Evolutionary conservation across 495 filamentous ascomycete genomes (phyloP).

Genomic region (Hypoxylon lenormandii): DNA sequence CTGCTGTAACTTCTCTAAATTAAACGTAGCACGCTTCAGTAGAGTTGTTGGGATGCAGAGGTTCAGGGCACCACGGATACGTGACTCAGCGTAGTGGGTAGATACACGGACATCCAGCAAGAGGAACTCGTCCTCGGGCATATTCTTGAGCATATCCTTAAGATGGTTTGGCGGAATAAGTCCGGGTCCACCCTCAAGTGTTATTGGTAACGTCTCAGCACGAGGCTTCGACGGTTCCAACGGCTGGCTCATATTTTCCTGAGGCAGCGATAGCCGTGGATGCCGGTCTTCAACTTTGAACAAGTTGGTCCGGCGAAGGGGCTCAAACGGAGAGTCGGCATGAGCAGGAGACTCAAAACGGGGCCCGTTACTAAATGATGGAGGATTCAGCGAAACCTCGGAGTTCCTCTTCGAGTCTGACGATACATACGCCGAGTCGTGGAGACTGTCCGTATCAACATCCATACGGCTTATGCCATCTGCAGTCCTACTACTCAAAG

Average conservation of each 20-base stretch:
- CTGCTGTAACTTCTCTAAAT: constrained; percentile 85
- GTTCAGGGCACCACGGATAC: constrained; percentile 83
- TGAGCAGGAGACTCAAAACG: constrained; percentile 56
- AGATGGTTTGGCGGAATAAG: constrained; percentile 75
- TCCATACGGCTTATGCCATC: constrained; percentile 44
- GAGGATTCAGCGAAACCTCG: constrained; percentile 56
- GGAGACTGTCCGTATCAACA: constrained; percentile 52
- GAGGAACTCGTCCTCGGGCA: constrained; percentile 68
- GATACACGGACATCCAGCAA: constrained; percentile 90
- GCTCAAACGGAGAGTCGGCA: constrained; percentile 52
- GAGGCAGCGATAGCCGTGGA: constrained; percentile 62
- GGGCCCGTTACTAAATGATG: constrained; percentile 50
- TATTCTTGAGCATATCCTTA: constrained; percentile 71
- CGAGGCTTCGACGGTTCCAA: constrained; percentile 51
- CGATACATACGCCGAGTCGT: constrained; percentile 62
- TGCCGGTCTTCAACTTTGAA: constrained; percentile 63
- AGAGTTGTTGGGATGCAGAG: constrained; percentile 95
- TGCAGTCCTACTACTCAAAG: constrained; percentile 25
- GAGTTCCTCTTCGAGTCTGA: constrained; percentile 63
- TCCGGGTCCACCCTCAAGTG: constrained; percentile 59
- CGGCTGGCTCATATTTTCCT: constrained; percentile 46
- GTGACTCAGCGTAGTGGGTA: constrained; percentile 79
- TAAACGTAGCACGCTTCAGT: constrained; percentile 89
- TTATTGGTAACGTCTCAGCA: constrained; percentile 69
- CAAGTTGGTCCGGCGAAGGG: constrained; percentile 49